phyloP scores from a whole-genome alignment of 129 eudicot genomes.

The sunflower (Helianthus annuus) region HanXRQr2.0-SUNRISE NC_035442.2:101217745-101218244 shows the following conservation, averaged over 20 bases:
- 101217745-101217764: conserved; percentile 81
- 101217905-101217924: conserved; percentile 81
- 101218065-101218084: background rate
- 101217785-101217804: conserved; percentile 85
- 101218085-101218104: background rate
- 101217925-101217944: conserved; percentile 76
- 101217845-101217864: conserved; percentile 13
- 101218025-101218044: conserved; percentile 69
- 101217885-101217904: conserved; percentile 73
- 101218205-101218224: conserved; percentile 60
- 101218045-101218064: conserved; percentile 84
- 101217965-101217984: conserved; percentile 90
- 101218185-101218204: conserved; percentile 87
- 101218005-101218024: conserved; percentile 72
- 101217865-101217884: conserved; percentile 3
- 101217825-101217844: background rate
- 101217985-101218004: conserved; percentile 94
- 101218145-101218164: conserved; percentile 92
- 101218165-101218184: conserved; percentile 94
- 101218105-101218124: conserved; percentile 15
- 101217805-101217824: conserved; percentile 76
- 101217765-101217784: conserved; percentile 91
- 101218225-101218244: conserved; percentile 70
- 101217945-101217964: conserved; percentile 97
- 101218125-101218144: conserved; percentile 63